Percentiles rank a stretch among this genome's conserved stretches.
phyloP scores from a whole-genome alignment of 768 basidiomycete species.

The Lactarius psammicola region DNA sequence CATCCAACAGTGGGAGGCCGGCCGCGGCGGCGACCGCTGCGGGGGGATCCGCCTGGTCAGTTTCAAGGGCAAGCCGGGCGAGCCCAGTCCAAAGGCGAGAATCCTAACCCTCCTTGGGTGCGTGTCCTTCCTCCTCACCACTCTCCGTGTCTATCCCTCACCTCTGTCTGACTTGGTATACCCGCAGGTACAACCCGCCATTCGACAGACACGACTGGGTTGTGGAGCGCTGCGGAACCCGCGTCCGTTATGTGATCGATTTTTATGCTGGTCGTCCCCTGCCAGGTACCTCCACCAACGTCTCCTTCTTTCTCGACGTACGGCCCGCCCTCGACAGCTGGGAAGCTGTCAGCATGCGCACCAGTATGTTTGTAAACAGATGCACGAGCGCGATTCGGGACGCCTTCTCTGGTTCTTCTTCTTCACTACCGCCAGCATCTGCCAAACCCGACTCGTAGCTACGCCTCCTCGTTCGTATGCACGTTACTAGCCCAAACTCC shows the following conservation, averaged over 20 bases:
- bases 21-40: constrained; percentile 78
- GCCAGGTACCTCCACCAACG: constrained; percentile 48
- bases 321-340: constrained; percentile 92
- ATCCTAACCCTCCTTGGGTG: constrained; percentile 86
- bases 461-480: too few relatives aligned
- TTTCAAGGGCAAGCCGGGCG: constrained; percentile 86
- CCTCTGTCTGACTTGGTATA: constrained; percentile 19
- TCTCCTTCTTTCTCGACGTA: constrained; percentile 92
- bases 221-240: constrained; percentile 88
- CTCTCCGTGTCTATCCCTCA: background rate
- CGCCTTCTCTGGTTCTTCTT: constrained; percentile 21
- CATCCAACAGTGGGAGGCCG: constrained; percentile 56
- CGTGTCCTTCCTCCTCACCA: constrained; percentile 30
- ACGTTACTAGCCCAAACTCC: background rate
- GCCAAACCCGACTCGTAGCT: constrained; percentile 10
- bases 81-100: constrained; percentile 77
- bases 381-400: constrained; percentile 29
- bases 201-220: constrained; percentile 99
- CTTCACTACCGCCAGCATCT: constrained; percentile 27
- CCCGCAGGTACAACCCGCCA: constrained; percentile 78
- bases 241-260: constrained; percentile 93
- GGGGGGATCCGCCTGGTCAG: constrained; percentile 80
- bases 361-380: constrained; percentile 52
- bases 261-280: constrained; percentile 84
- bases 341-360: constrained; percentile 89